Evolutionary conservation across 2,329 filamentous ascomycete genomes (phyloP).

Genomic region (Trichoderma breve): DNA sequence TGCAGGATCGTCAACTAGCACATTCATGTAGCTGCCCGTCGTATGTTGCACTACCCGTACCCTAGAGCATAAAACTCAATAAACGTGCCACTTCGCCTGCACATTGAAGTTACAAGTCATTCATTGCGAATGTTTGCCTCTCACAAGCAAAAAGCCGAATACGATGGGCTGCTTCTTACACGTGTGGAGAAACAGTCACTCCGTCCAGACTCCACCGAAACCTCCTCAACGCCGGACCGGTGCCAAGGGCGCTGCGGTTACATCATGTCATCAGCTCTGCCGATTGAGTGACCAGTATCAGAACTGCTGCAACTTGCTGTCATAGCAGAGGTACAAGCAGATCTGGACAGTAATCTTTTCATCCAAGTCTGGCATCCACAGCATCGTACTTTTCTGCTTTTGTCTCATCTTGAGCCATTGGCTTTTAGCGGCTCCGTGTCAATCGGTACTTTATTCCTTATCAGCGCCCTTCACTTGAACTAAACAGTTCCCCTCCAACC

Average conservation of each 20-base stretch:
- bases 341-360: neutral
- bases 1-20: neutral
- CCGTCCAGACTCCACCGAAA: conserved; percentile 5
- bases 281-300: neutral
- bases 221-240: conserved; percentile 12
- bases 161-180: neutral
- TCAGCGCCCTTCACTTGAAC: neutral
- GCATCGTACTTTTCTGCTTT: neutral
- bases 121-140: neutral
- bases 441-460: neutral
- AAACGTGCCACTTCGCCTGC: neutral
- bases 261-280: neutral
- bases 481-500: neutral
- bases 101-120: neutral
- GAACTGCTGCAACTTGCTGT: neutral
- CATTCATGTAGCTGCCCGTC: neutral
- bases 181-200: conserved; percentile 10
- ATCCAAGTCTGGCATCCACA: neutral
- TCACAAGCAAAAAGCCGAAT: neutral
- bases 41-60: neutral
- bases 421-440: neutral
- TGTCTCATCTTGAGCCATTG: neutral
- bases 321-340: neutral
- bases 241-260: conserved; percentile 2
- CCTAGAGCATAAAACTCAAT: neutral